Evolutionary conservation across 2,329 filamentous ascomycete species (phyloP), one percentile per base, ranked within the genome.

Genomic region (Nemania abortiva): DNA sequence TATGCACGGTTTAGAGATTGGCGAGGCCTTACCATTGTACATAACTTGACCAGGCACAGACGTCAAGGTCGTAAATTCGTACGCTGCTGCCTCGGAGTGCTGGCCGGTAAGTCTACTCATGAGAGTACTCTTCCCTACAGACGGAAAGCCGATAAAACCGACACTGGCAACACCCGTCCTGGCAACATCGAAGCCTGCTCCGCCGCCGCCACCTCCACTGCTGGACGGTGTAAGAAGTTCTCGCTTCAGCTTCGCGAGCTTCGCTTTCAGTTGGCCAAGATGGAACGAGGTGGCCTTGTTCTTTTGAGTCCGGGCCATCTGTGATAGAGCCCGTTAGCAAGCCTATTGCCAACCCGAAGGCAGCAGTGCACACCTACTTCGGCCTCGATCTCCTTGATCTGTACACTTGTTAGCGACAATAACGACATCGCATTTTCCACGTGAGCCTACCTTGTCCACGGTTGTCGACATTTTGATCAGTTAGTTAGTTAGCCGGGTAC

Each of bases 61-160:
- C 42, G 96, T 99, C 81, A 99, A 87, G 63, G 96, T 99, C 73
- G 96, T 99, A 85, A 99, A 99, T 81, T 99, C 96, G 83, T 99
- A 99, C 61, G 95, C 96, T 20, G 96, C 96, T 65, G 90, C 95
- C 86, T 99, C 96, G 1, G 95, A 98, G 81, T 99, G 95, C 83
- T 98, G 95, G 61, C 96, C 96, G 52, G 96, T 99, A 79, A 99
- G 84, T 78, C 86, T 90, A 80, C 91, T 97, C 95, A 99, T 98
- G 77, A 99, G 86, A 59, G 96, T 99, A 88, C 94, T 97, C 85
- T 99, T 99, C 70, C 96, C 96, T 71, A 99, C 96, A 0, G 96
- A 99, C 1, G 96, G 96, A 78, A 99, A 99, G 37, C 96, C 96
- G 79, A 98, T 98, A 83, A 98, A 98, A 52, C 95, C 95, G 77